These are phyloP conservation scores for Cruciata laevipes DNA, from an alignment of 257 asterid genomes.

Conservation along the genomic window DNA sequence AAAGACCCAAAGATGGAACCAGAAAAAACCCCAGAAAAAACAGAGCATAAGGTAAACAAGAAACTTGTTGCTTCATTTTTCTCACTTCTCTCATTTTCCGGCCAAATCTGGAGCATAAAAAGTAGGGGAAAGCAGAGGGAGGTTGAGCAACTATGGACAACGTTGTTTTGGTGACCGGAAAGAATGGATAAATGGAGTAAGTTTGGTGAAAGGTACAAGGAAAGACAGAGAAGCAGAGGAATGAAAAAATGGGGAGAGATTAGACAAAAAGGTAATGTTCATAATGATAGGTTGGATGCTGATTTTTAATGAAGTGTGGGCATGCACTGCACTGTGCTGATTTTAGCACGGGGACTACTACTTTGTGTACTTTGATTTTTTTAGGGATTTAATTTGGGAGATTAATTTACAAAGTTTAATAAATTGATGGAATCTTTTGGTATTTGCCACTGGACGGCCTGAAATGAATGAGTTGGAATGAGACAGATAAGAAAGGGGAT, in stretches of 20 bases:
- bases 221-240: conserved; percentile 11
- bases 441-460: conserved; percentile 29
- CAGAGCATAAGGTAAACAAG: conserved; percentile 17
- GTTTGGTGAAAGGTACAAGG: conserved; percentile 19
- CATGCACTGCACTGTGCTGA: neutral
- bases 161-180: conserved; percentile 70
- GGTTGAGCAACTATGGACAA: conserved; percentile 42
- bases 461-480: conserved; percentile 43
- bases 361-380: neutral
- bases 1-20: conserved; percentile 44
- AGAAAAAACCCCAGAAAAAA: conserved; percentile 31
- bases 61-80: conserved; percentile 24
- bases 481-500: conserved; percentile 27
- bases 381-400: neutral
- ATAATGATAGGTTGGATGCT: conserved; percentile 3
- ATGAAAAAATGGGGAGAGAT: conserved; percentile 10
- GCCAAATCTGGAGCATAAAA: no score
- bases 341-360: neutral
- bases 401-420: conserved; percentile 15
- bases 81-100: no score
- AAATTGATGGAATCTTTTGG: conserved; percentile 43
- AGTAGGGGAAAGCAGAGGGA: conserved; percentile 20
- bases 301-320: conserved; percentile 5
- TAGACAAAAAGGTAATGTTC: neutral
- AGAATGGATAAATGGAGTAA: conserved; percentile 22